These are phyloP conservation scores for Ocimum tenuiflorum DNA, from an alignment of 257 asterid genomes.

Conservation along the genomic window DNA sequence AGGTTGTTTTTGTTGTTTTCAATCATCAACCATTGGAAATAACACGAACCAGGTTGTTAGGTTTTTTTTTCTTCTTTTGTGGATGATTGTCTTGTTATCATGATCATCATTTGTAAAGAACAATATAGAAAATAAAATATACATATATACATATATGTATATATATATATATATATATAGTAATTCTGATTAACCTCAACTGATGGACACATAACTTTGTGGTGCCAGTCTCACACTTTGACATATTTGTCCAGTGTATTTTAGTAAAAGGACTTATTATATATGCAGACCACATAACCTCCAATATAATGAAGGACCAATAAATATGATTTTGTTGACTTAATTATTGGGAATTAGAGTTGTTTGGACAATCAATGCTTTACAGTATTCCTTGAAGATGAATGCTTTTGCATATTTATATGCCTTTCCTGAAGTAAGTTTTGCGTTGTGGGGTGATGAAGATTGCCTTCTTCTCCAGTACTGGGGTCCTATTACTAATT, in stretches of 20 bases:
- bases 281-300: not conserved
- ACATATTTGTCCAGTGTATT: not conserved
- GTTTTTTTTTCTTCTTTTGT: not conserved
- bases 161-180: not conserved
- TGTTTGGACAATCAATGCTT: not conserved
- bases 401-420: not conserved
- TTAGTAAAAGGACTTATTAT: not conserved
- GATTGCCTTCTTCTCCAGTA: not conserved
- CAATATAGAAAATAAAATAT: not conserved
- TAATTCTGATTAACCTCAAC: not conserved
- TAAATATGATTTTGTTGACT: not conserved
- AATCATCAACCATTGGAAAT: constrained; percentile 1
- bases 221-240: not conserved
- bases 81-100: not conserved
- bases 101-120: not conserved
- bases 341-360: not conserved
- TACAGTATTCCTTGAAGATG: not conserved
- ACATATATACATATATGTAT: too few species aligned
- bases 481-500: constrained; percentile 6
- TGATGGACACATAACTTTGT: not conserved
- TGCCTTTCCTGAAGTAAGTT: constrained; percentile 7
- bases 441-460: not conserved
- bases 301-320: not conserved
- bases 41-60: not conserved
- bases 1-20: not conserved